Conservation (phyloP, 2,329 filamentous ascomycete species). For the Fusarium staphyleae region DNA sequence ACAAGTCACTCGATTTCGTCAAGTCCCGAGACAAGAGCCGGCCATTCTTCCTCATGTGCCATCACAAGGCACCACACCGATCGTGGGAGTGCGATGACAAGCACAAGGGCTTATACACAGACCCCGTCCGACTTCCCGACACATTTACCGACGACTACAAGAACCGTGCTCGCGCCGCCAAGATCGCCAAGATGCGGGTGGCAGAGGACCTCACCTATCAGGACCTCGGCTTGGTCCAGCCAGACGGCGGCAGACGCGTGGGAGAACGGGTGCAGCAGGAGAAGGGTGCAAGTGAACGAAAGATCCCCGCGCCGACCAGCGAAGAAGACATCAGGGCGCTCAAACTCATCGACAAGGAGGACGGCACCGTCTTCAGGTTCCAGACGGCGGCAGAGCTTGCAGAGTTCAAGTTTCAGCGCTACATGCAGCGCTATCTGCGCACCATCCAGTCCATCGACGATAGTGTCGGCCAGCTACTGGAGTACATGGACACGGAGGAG, state of each 20-base stretch:
- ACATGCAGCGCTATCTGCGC: slow-evolving; percentile 63
- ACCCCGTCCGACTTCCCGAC: slow-evolving; percentile 56
- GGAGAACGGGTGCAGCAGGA: slow-evolving; percentile 46
- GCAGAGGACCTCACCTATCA: slow-evolving; percentile 59
- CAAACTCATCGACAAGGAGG: slow-evolving; percentile 54
- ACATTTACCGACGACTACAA: slow-evolving; percentile 63
- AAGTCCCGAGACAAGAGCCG: slow-evolving; percentile 44
- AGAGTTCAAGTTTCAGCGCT: slow-evolving; percentile 63
- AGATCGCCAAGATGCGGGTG: slow-evolving; percentile 59
- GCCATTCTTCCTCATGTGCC: slow-evolving; percentile 63
- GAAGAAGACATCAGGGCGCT: slow-evolving; percentile 22
- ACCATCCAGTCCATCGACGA: slow-evolving; percentile 61
- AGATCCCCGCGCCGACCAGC: slow-evolving; percentile 34
- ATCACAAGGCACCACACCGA: slow-evolving; percentile 63
- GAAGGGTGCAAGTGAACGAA: slow-evolving; percentile 37
- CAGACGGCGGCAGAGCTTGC: slow-evolving; percentile 50
- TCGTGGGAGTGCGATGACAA: slow-evolving; percentile 59
- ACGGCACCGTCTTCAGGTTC: slow-evolving; percentile 56
- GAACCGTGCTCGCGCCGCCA: slow-evolving; percentile 58
- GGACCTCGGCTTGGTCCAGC: slow-evolving; percentile 59
- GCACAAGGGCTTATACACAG: slow-evolving; percentile 56
- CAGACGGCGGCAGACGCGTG: slow-evolving; percentile 53
- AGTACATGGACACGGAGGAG: slow-evolving; percentile 50
- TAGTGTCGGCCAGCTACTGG: slow-evolving; percentile 56
- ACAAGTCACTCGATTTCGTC: slow-evolving; percentile 56